Evolutionary conservation across 2,329 filamentous ascomycete species (phyloP), one percentile per base, ranked within the genome.

Genomic region (Talaromyces amestolkiae): DNA sequence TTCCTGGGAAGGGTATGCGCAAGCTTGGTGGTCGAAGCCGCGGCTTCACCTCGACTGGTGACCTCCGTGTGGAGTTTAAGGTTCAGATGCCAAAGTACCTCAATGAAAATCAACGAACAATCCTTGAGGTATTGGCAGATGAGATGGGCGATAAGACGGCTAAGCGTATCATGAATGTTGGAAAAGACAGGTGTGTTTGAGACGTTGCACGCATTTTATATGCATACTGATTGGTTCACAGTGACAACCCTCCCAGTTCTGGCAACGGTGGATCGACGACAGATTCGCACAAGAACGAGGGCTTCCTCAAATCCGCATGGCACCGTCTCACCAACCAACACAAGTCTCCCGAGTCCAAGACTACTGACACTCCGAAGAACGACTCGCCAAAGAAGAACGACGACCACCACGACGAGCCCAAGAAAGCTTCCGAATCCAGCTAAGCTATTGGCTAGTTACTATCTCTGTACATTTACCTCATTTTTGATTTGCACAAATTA

Each of bases 41-140:
- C 63, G 72, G 69, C 24, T 86, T 84, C 53, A 73, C 69, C 37
- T 85, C 84, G 45, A 86, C 85, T 35, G 95, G 95, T 69, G 95
- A 99, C 74, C 81, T 99, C 67, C 90, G 88, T 75, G 93, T 99
- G 7, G 94, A 99, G 77, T 99, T 97, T 85, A 92, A 92, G 77
- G 91, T 99, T 54, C 83, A 86, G 63, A 97, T 98, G 92, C 95
- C 95, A 54, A 98, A 97, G 80, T 97, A 94, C 73, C 84, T 99
- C 69, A 92, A 86, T 63, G 86, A 90, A 54, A 98, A 97, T 80
- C 93, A 99, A 82, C 86, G 95, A 63, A 96, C 92, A 0, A 91
- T 99, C 66, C 81, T 96, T 53, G 95, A 99, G 81, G 94, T 98
- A 87, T 86, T 99, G 69, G 95, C 95, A 7, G 93, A 99, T 72